Evolutionary conservation across 2,329 filamentous ascomycete species (phyloP).

Genomic region (Colletotrichum lini): DNA sequence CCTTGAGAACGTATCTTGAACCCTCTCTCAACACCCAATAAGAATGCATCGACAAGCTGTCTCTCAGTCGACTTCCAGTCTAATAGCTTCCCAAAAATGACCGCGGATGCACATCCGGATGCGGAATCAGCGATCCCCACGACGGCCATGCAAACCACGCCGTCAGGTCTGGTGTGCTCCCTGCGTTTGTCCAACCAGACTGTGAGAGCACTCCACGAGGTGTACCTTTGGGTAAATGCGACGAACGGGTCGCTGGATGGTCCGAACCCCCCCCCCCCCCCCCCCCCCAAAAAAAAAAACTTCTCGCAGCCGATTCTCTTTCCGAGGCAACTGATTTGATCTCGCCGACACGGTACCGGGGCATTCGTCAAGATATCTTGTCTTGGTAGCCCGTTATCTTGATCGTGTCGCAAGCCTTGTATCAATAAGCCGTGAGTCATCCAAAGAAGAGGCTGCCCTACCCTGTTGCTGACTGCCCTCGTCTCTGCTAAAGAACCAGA

Average conservation of each 20-base stretch:
- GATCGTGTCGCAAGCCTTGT: not conserved
- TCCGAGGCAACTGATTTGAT: not conserved
- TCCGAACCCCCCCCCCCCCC: not conserved
- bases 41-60: not conserved
- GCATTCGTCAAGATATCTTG: not conserved
- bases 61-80: constrained; percentile 15
- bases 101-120: constrained; percentile 31
- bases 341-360: not conserved
- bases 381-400: not conserved
- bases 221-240: too few relatives aligned
- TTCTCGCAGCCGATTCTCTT: not conserved
- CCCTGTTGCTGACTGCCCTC: not conserved
- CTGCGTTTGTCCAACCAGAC: not conserved
- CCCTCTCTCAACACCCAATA: constrained; percentile 5
- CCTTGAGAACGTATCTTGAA: not conserved
- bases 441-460: not conserved
- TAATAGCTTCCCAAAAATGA: constrained; percentile 14
- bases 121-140: constrained; percentile 15
- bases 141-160: constrained; percentile 1
- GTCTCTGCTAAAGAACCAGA: not conserved
- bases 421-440: not conserved
- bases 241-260: not conserved
- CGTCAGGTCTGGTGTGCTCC: not conserved
- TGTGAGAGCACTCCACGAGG: not conserved
- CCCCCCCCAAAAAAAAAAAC: too few relatives aligned